Conservation (phyloP, 2,329 filamentous ascomycete genomes). For the Pseudopithomyces chartarum region DNA sequence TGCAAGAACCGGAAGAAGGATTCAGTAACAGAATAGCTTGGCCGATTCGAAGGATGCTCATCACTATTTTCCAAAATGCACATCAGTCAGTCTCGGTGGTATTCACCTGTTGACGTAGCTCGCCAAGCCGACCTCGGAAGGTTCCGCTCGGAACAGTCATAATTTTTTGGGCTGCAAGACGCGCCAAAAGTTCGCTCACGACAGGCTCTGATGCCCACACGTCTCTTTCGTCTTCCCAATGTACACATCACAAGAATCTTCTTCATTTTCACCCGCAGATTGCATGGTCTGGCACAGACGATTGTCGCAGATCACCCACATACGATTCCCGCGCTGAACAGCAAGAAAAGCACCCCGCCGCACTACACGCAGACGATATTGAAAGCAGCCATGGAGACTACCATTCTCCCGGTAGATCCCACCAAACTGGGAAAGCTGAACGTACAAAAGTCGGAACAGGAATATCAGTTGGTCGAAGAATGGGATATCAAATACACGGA, state of each 20-base stretch:
- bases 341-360: not conserved
- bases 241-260: conserved; percentile 27
- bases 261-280: conserved; percentile 13
- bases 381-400: conserved; percentile 41
- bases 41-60: not conserved
- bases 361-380: conserved; percentile 3
- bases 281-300: conserved; percentile 34
- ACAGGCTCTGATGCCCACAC: conserved; percentile 38
- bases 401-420: conserved; percentile 48
- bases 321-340: conserved; percentile 32
- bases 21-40: too few species aligned
- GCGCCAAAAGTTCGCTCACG: conserved; percentile 3
- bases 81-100: not conserved
- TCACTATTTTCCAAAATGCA: not conserved
- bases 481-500: conserved; percentile 40
- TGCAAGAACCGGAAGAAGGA: too few species aligned
- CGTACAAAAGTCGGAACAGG: conserved; percentile 32
- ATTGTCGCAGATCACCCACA: conserved; percentile 19
- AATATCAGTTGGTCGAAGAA: conserved; percentile 37
- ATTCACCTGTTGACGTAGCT: not conserved
- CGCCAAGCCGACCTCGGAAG: conserved; percentile 5
- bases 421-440: conserved; percentile 45
- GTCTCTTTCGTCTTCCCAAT: conserved; percentile 39
- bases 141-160: conserved; percentile 25
- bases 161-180: conserved; percentile 29